Evolutionary conservation across 768 basidiomycete genomes (phyloP).

Genomic region (Cyclocybe aegerita): DNA sequence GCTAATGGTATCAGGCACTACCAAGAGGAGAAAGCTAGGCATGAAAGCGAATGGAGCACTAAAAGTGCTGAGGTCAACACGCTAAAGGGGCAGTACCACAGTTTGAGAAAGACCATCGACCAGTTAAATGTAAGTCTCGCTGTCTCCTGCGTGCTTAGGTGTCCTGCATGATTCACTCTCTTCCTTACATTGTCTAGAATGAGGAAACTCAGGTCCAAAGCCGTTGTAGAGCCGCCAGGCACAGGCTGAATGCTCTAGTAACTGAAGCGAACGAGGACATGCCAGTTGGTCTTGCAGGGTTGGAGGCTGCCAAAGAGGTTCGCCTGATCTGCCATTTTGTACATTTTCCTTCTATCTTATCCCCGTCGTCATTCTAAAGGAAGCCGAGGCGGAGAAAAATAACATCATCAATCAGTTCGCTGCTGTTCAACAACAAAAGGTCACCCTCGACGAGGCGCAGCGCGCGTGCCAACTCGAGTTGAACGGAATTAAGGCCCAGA

Average conservation of each 20-base stretch:
- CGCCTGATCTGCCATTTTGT: slow-evolving; percentile 11
- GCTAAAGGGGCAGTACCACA: slow-evolving; percentile 27
- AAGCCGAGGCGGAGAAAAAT: slow-evolving; percentile 52
- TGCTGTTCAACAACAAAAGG: slow-evolving; percentile 43
- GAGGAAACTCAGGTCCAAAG: slow-evolving; percentile 27
- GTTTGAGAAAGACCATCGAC: slow-evolving; percentile 25
- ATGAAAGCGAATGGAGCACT: slow-evolving; percentile 35
- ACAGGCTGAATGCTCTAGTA: slow-evolving; percentile 40
- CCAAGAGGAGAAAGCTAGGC: slow-evolving; percentile 33
- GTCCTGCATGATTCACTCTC: background rate
- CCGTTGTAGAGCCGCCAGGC: slow-evolving; percentile 29
- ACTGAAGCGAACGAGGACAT: slow-evolving; percentile 68
- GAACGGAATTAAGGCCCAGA: slow-evolving; percentile 45
- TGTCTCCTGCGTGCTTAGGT: background rate
- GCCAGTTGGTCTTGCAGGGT: slow-evolving; percentile 58
- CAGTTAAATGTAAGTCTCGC: slow-evolving; percentile 30
- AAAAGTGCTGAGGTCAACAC: slow-evolving; percentile 22
- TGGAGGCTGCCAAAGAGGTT: slow-evolving; percentile 57
- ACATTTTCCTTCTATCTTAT: background rate
- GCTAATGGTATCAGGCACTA: slow-evolving; percentile 39
- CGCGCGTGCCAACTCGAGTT: slow-evolving; percentile 38
- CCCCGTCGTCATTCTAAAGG: slow-evolving; percentile 32
- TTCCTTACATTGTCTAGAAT: slow-evolving; percentile 15
- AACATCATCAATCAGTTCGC: slow-evolving; percentile 47
- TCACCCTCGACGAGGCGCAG: slow-evolving; percentile 47